Base-by-base conservation (phyloP, 441 rosid species). In the Oxalis stricta region DNA sequence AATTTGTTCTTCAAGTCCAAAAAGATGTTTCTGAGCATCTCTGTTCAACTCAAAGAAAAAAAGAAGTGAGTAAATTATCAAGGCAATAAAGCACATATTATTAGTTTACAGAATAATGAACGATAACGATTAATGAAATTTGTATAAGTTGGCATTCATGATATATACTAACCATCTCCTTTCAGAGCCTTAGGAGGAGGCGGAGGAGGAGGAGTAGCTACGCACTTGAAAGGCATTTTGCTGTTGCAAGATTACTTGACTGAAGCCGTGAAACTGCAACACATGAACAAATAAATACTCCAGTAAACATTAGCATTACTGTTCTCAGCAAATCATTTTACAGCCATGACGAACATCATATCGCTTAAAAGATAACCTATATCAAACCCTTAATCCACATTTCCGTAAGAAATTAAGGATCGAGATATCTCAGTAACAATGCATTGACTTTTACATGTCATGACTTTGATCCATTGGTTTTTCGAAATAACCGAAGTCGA, bases 21-120 rank as follows among this genome's bases (percentile, higher is more conserved):
- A n/a, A 82, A 92, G 65, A 92, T 71, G 59, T 73, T 70, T 82
- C 86, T 92, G 76, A 92, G 59, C 82, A 84, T 72, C 75, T 75
- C 99, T 92, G 33, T 64, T 38, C 45, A 38, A 42, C 26, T 51
- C 44, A 55, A 55, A 56, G 7, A 33, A 19, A 46, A 42, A 44
- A 50, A 29, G n/a, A n/a, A n/a, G n/a, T n/a, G n/a, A 55, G 48
- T 20, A 33, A 55, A 41, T 34, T 50, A n/a, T 20, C 26, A 52
- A 21, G 58, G 12, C 17, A 44, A 40, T 31, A 36, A 22, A 7
- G 0, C 31, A n/a, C 10, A 24, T 18, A 12, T 13, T 37, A n/a
- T n/a, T n/a, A n/a, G n/a, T n/a, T n/a, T n/a, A n/a, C n/a, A n/a
- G n/a, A n/a, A n/a, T n/a, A n/a, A n/a, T n/a, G n/a, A n/a, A n/a